Evolutionary conservation across 192 early-diverging fungal species (phyloP).

Genomic region (Jimgerdemannia lactiflua): DNA sequence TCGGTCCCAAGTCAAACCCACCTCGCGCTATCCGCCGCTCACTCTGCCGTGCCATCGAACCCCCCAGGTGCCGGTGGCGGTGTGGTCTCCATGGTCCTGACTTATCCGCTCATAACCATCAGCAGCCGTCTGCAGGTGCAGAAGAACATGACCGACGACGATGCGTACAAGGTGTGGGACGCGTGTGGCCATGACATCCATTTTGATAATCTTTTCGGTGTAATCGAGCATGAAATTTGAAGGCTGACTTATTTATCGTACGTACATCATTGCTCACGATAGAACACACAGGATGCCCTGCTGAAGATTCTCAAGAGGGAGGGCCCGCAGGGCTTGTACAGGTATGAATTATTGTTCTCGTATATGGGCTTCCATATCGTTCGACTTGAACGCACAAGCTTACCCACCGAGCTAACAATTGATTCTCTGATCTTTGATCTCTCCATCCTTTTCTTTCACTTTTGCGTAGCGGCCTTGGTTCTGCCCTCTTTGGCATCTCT

Average conservation of each 20-base stretch:
- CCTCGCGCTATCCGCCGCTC: constrained; percentile 5
- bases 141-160: constrained; percentile 48
- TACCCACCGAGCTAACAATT: no score
- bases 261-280: not conserved
- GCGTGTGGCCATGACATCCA: constrained; percentile 8
- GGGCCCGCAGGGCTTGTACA: constrained; percentile 86
- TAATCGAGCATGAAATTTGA: constrained; percentile 7
- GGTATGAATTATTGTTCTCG: constrained; percentile 46
- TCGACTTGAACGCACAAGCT: not conserved
- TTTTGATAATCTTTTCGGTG: constrained; percentile 3
- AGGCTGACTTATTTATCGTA: not conserved
- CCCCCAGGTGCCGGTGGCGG: constrained; percentile 76
- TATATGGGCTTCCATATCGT: not conserved
- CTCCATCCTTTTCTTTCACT: no score
- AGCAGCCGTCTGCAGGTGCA: constrained; percentile 82
- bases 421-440: no score
- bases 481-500: constrained; percentile 95
- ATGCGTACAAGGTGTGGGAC: constrained; percentile 55
- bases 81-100: constrained; percentile 89
- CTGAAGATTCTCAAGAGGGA: constrained; percentile 88
- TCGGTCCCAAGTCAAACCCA: not conserved
- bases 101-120: constrained; percentile 85
- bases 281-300: constrained; percentile 71
- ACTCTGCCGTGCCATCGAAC: not conserved
- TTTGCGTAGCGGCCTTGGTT: constrained; percentile 76